Evolutionary conservation across 768 basidiomycete species (phyloP).

Genomic region (Leccinum arenicola): DNA sequence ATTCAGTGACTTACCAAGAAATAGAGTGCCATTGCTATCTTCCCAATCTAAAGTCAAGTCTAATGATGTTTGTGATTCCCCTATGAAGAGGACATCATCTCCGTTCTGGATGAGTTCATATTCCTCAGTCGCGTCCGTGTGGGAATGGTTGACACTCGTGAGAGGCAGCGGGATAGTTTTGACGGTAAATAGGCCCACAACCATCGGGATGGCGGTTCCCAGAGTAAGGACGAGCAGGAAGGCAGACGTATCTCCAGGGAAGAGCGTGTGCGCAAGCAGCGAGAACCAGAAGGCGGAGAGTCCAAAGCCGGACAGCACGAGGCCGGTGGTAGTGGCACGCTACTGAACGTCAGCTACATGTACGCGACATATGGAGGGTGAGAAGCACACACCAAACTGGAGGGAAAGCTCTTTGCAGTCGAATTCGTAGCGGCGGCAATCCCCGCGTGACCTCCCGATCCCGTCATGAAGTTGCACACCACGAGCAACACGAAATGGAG

Average conservation of each 20-base stretch:
- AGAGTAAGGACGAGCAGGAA: constrained; percentile 74
- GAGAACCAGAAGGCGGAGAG: constrained; percentile 92
- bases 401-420: constrained; percentile 83
- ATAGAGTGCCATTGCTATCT: constrained; percentile 41
- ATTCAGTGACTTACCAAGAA: constrained; percentile 24
- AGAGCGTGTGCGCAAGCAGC: constrained; percentile 64
- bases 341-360: constrained; percentile 24
- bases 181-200: constrained; percentile 70
- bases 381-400: constrained; percentile 50
- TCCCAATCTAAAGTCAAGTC: constrained; percentile 63
- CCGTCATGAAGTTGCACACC: constrained; percentile 67
- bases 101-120: constrained; percentile 19
- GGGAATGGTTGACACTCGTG: constrained; percentile 17
- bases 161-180: constrained; percentile 60
- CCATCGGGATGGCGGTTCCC: constrained; percentile 77
- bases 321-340: constrained; percentile 73
- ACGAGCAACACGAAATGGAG: constrained; percentile 51
- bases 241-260: constrained; percentile 73
- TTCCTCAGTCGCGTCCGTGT: constrained; percentile 5
- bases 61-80: constrained; percentile 16
- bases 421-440: constrained; percentile 70
- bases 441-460: constrained; percentile 74
- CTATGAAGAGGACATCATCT: constrained; percentile 23
- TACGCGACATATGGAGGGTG: background rate
- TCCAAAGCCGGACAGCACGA: constrained; percentile 86